These are phyloP conservation scores for Pyrenochaeta sp. DNA, from an alignment of 2,329 filamentous ascomycete genomes.

Conservation along the genomic window DNA sequence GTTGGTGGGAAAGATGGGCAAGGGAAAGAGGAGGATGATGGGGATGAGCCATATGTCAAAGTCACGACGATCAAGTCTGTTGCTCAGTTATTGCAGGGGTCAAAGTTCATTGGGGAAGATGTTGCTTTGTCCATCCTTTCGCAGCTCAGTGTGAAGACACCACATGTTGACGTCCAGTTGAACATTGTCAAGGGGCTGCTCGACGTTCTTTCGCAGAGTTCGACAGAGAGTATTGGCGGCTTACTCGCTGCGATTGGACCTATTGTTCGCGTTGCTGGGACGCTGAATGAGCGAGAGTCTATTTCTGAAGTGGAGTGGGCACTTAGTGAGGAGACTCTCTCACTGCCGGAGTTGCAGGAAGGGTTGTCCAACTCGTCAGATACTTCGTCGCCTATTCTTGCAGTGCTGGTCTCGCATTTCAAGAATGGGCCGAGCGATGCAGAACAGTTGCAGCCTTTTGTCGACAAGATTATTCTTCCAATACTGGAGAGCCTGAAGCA, in stretches of 20 bases:
- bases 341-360: conserved; percentile 14
- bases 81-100: conserved; percentile 46
- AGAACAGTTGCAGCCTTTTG: conserved; percentile 8
- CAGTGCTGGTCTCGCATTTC: conserved; percentile 4
- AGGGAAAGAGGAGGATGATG: not conserved
- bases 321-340: conserved; percentile 19
- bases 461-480: conserved; percentile 31
- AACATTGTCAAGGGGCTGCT: conserved; percentile 46
- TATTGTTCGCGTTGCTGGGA: conserved; percentile 43
- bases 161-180: conserved; percentile 49
- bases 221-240: conserved; percentile 10
- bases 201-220: conserved; percentile 23
- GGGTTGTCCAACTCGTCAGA: not conserved
- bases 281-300: conserved; percentile 44
- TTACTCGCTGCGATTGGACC: conserved; percentile 34
- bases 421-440: not conserved
- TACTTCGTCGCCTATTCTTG: conserved; percentile 17
- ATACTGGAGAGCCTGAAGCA: conserved; percentile 16
- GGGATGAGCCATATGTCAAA: conserved; percentile 40
- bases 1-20: conserved; percentile 21
- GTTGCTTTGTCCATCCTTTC: conserved; percentile 40
- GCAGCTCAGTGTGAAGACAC: conserved; percentile 33
- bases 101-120: conserved; percentile 41
- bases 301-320: conserved; percentile 43
- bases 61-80: conserved; percentile 54